Percentiles rank a stretch among this genome's conserved stretches.
These are phyloP conservation scores for Trichoderma semiorbis DNA, from an alignment of 2,329 filamentous ascomycete genomes.

Conservation along the genomic window DNA sequence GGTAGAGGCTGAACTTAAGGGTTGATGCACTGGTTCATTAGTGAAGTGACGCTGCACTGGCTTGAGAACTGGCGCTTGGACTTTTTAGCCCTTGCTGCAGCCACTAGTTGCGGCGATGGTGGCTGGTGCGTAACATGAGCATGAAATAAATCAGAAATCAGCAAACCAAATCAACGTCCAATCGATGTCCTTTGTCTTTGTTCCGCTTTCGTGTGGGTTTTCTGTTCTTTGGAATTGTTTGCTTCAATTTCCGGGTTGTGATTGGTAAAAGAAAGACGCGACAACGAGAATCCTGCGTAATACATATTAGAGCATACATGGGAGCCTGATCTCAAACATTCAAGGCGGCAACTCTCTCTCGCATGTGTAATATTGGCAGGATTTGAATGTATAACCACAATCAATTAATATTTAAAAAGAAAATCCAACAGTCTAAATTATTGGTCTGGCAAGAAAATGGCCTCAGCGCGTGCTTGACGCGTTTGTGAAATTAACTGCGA, in stretches of 20 bases:
- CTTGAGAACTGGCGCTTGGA: background rate
- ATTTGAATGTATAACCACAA: background rate
- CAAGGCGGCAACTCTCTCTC: background rate
- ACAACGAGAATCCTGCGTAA: background rate
- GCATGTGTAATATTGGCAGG: background rate
- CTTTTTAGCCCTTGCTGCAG: constrained; percentile 1
- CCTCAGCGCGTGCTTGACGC: background rate
- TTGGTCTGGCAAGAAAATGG: background rate
- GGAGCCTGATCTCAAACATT: background rate
- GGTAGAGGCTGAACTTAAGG: background rate
- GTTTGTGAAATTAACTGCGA: background rate
- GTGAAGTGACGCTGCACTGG: background rate
- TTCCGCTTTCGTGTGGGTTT: background rate
- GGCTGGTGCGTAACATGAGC: constrained; percentile 2
- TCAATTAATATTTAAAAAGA: background rate
- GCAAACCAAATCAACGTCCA: background rate
- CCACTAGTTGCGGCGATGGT: background rate
- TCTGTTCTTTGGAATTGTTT: background rate
- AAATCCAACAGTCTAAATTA: background rate
- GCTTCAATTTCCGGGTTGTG: background rate
- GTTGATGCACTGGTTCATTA: background rate
- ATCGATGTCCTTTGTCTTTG: background rate
- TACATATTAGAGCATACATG: background rate
- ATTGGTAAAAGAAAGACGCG: background rate
- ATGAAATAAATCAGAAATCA: background rate